Percentiles rank a stretch among this genome's conserved stretches.
Conservation (phyloP, 768 basidiomycete species). For the Leucosporidium scottii region DNA sequence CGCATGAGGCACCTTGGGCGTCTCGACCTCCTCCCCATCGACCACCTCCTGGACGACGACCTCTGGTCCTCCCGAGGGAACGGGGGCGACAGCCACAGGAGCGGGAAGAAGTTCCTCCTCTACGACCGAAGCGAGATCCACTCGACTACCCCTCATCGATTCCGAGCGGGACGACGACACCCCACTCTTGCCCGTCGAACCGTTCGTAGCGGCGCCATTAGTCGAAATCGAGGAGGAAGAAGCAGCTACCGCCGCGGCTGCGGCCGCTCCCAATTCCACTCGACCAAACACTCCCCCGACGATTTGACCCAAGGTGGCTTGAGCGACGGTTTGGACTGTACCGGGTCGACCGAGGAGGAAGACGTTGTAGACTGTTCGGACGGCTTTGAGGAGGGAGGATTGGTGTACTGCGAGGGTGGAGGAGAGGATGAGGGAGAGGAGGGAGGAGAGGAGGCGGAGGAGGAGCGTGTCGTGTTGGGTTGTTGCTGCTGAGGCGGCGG, state of each 20-base stretch:
- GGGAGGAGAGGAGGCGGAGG: slow-evolving; percentile 90
- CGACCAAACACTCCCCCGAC: slow-evolving; percentile 92
- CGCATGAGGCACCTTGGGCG: not conserved
- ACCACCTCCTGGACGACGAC: not conserved
- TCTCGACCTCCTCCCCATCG: not conserved
- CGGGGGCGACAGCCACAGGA: no score
- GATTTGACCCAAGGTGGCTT: slow-evolving; percentile 96
- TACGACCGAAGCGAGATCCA: not conserved
- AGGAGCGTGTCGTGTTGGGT: slow-evolving; percentile 50
- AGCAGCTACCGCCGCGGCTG: not conserved
- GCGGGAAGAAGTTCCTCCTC: not conserved
- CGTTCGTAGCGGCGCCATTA: no score
- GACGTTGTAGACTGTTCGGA: slow-evolving; percentile 96
- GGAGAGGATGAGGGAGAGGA: slow-evolving; percentile 81
- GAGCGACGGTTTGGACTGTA: slow-evolving; percentile 95
- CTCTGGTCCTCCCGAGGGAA: no score
- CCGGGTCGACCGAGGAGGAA: slow-evolving; percentile 83
- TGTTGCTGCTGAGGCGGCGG: slow-evolving; percentile 56
- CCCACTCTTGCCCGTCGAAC: not conserved
- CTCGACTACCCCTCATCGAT: not conserved
- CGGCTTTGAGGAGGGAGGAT: slow-evolving; percentile 87
- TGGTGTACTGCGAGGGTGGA: slow-evolving; percentile 68
- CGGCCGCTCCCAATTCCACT: slow-evolving; percentile 30
- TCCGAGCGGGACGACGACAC: not conserved
- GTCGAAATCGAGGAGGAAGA: no score